Conservation (phyloP, 768 basidiomycete species). For the Mrakia blollopis region DNA sequence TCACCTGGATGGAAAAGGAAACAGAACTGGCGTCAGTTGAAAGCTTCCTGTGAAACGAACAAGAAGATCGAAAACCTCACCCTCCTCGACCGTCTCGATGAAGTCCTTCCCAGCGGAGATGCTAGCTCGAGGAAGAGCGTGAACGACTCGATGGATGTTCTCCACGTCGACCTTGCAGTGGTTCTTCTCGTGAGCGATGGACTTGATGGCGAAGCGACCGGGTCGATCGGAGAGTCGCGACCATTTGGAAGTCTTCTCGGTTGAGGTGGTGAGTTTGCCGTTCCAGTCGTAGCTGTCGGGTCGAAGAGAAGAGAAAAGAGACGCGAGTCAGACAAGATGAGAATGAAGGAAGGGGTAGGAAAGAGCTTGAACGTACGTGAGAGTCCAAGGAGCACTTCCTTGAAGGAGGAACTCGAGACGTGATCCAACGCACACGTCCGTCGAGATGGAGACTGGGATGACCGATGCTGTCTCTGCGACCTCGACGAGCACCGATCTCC, state of each 20-base stretch:
- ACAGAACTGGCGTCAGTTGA: background rate
- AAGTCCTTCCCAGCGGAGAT: constrained; percentile 78
- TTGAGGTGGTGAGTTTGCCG: constrained; percentile 65
- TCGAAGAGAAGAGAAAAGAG: background rate
- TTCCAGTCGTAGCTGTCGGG: constrained; percentile 68
- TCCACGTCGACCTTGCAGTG: constrained; percentile 66
- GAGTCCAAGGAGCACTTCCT: constrained; percentile 87
- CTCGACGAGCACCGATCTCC: constrained; percentile 52
- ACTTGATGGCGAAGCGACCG: constrained; percentile 78
- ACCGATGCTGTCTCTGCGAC: constrained; percentile 96
- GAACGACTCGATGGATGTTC: constrained; percentile 67
- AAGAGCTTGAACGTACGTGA: constrained; percentile 55
- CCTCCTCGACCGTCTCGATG: constrained; percentile 84
- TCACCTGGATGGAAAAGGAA: constrained; percentile 47
- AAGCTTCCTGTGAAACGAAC: constrained; percentile 8
- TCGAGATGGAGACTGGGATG: constrained; percentile 68
- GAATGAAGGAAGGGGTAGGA: background rate
- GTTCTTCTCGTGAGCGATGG: constrained; percentile 86
- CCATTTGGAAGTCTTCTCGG: constrained; percentile 74
- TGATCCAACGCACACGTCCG: constrained; percentile 86
- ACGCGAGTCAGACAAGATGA: background rate
- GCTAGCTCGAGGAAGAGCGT: constrained; percentile 78
- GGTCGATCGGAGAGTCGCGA: constrained; percentile 73
- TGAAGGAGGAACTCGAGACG: constrained; percentile 85
- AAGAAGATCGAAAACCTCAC: constrained; percentile 46